Percentiles rank a stretch among this genome's conserved stretches.
Evolutionary conservation across 2,329 filamentous ascomycete genomes (phyloP).

Genomic region (Aschersonia sp.): DNA sequence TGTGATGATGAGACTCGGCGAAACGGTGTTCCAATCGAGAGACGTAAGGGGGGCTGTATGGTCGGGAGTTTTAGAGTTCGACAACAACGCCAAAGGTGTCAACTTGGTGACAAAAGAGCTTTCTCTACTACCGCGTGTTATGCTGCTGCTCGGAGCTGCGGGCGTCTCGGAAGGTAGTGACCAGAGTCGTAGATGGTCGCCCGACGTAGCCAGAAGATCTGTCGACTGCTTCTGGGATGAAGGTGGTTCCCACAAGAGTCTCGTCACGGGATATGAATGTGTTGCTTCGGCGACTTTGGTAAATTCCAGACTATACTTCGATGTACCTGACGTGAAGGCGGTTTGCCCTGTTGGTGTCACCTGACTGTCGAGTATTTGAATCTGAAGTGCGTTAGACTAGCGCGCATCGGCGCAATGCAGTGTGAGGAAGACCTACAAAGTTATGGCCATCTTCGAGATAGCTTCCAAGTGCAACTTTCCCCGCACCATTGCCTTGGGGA

Average conservation of each 20-base stretch:
- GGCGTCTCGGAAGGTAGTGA: slow-evolving; percentile 64
- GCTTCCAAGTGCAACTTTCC: slow-evolving; percentile 89
- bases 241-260: slow-evolving; percentile 89
- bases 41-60: slow-evolving; percentile 95
- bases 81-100: slow-evolving; percentile 81
- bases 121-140: slow-evolving; percentile 45
- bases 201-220: slow-evolving; percentile 86
- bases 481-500: slow-evolving; percentile 63
- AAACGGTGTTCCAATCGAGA: slow-evolving; percentile 95
- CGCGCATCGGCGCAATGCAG: not conserved
- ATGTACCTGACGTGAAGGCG: slow-evolving; percentile 52
- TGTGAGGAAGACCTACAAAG: slow-evolving; percentile 49
- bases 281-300: slow-evolving; percentile 90
- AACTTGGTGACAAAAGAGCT: slow-evolving; percentile 57
- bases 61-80: slow-evolving; percentile 96
- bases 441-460: slow-evolving; percentile 98
- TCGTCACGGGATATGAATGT: slow-evolving; percentile 92
- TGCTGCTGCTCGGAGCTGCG: slow-evolving; percentile 45
- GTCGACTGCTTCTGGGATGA: slow-evolving; percentile 92
- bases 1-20: slow-evolving; percentile 93
- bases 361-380: slow-evolving; percentile 91
- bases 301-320: slow-evolving; percentile 74
- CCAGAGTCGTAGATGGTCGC: slow-evolving; percentile 88
- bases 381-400: slow-evolving; percentile 34
- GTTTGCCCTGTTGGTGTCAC: slow-evolving; percentile 56